Base-by-base conservation (phyloP, 2,329 filamentous ascomycete genomes). In the Arthrobotrys pseudoclavata region DNA sequence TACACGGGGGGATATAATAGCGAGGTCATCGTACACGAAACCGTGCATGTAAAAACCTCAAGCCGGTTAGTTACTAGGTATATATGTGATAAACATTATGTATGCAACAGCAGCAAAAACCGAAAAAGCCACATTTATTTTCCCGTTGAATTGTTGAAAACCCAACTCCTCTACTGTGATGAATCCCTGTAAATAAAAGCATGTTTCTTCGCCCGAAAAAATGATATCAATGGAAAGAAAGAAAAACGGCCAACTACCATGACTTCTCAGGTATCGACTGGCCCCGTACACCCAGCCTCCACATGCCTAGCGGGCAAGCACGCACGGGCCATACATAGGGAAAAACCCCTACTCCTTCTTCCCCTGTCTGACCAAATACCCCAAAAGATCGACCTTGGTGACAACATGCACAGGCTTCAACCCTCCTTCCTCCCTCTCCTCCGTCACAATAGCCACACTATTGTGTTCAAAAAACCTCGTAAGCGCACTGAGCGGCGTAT, bases 381-480 rank as follows among this genome's bases (percentile, higher is more conserved):
- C 94, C 82, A 99, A 85, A 81, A 99, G 84, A 85, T 99, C 96
- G 4, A 99, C 96, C 88, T 99, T 99, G 34, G 96, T 98, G 6
- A 96, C 94, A 7, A 99, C 90, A 6, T 93, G 96, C 61, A 96
- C 87, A 0, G 96, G 94, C 86, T 93, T 96, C 53, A 88, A 88
- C 12, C 85, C 88, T 68, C 86, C 85, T 71, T 88, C 87, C 47
- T 85, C 85, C 12, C 86, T 86, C 80, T 89, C 87, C 84, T 98
- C 94, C 0, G 95, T 99, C 2, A 99, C 93, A 60, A 99, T 90
- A 0, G 96, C 96, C 0, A 96, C 95, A 81, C 92, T 96, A 85
- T 99, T 98, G 94, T 96, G 98, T 85, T 98, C 94, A 80, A 98
- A 93, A 85, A 99, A 99, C 82, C 92, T 90, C 86, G 93, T 95